phyloP scores from a whole-genome alignment of 257 asterid genomes.

The Striga asiatica region DNA sequence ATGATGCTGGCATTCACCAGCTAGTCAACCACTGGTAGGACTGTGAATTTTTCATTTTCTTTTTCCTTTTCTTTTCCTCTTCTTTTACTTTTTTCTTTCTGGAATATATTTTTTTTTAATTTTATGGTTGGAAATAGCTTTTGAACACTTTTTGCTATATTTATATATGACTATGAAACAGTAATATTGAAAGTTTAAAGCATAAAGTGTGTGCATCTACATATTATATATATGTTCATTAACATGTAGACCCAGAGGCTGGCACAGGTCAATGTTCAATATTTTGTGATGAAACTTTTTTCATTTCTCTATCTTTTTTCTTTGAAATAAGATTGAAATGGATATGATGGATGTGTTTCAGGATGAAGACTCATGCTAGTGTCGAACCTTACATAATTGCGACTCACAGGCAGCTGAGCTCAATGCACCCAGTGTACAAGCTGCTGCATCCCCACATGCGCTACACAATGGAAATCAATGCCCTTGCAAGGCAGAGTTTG shows the following conservation, averaged over 20 bases:
- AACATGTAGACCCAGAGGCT: too few species aligned
- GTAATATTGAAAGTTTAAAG: too few species aligned
- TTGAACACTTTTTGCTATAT: not conserved
- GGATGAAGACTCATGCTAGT: conserved; percentile 92
- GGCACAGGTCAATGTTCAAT: too few species aligned
- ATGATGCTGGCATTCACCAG: conserved; percentile 89
- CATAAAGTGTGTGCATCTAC: too few species aligned
- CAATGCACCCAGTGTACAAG: conserved; percentile 68
- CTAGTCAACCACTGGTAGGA: conserved; percentile 83
- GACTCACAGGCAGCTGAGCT: conserved; percentile 79
- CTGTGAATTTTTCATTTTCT: not conserved
- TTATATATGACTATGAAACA: too few species aligned
- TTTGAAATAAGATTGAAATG: too few species aligned
- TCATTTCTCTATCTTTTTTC: too few species aligned
- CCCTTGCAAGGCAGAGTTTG: conserved; percentile 75
- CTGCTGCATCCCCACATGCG: conserved; percentile 87
- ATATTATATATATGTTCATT: too few species aligned
- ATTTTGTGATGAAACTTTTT: too few species aligned
- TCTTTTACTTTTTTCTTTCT: too few species aligned
- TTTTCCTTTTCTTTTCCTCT: not conserved
- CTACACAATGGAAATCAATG: conserved; percentile 85
- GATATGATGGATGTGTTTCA: conserved; percentile 23
- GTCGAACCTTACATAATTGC: conserved; percentile 83
- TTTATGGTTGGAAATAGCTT: not conserved
- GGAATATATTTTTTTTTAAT: too few species aligned